Conservation (phyloP, 2,329 filamentous ascomycete species). For the Cladorrhinum sp. region DNA sequence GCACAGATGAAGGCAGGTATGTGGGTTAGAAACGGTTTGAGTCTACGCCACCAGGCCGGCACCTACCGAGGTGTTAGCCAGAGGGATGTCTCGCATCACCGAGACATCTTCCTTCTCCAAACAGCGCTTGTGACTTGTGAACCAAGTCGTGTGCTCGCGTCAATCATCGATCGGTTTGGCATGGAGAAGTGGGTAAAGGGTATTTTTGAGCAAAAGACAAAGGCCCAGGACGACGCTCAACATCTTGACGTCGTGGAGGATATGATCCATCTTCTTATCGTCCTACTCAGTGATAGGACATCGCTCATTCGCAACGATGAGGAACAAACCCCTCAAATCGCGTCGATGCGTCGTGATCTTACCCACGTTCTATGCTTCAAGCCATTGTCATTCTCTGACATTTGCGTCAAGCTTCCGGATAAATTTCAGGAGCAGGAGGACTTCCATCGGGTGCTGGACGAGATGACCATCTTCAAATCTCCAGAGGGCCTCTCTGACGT, state of each 20-base stretch:
- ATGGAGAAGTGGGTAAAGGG: constrained; percentile 85
- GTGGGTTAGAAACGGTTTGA: constrained; percentile 98
- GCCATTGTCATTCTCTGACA: constrained; percentile 89
- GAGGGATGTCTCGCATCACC: constrained; percentile 87
- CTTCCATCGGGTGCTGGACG: constrained; percentile 78
- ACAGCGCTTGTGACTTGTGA: constrained; percentile 85
- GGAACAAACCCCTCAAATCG: constrained; percentile 60
- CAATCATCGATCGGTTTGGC: constrained; percentile 87
- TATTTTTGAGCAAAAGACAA: constrained; percentile 67
- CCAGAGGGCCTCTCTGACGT: constrained; percentile 91
- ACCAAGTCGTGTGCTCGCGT: constrained; percentile 77
- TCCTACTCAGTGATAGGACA: constrained; percentile 83
- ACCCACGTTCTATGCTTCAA: constrained; percentile 95
- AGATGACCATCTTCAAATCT: constrained; percentile 84
- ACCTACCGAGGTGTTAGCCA: constrained; percentile 88
- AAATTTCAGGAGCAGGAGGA: constrained; percentile 85
- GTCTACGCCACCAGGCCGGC: constrained; percentile 88
- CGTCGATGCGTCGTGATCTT: constrained; percentile 82
- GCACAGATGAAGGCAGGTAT: constrained; percentile 97
- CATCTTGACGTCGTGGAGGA: constrained; percentile 93
- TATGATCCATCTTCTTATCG: constrained; percentile 88
- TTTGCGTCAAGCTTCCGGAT: constrained; percentile 81
- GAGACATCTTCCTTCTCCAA: constrained; percentile 91
- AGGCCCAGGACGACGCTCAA: constrained; percentile 80
- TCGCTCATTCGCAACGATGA: constrained; percentile 69